These are phyloP conservation scores for Vitis labrusca DNA, from an alignment of 164 flowering plant genomes.

Conservation along the genomic window DNA sequence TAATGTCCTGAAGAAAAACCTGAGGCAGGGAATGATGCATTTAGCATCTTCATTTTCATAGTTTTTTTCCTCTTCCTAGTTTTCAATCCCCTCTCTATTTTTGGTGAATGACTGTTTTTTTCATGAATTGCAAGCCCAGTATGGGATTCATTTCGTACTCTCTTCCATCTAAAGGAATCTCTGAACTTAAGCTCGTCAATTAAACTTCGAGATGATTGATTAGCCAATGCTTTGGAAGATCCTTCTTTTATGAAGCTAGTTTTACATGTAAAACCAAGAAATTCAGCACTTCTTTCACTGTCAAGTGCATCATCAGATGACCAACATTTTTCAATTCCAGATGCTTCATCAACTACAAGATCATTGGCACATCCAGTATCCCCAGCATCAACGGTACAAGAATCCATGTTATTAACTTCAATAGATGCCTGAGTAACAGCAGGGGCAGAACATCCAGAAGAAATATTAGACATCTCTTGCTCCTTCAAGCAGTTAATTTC, in stretches of 20 bases:
- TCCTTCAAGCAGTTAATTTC: conserved; percentile 35
- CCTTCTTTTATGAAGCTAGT: conserved; percentile 11
- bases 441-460: conserved; percentile 61
- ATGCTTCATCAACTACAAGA: conserved; percentile 53
- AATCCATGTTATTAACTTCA: conserved; percentile 37
- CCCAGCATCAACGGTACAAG: conserved; percentile 36
- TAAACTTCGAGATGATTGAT: conserved; percentile 25
- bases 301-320: conserved; percentile 52
- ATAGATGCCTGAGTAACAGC: conserved; percentile 50
- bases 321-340: conserved; percentile 49
- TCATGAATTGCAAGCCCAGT: conserved; percentile 12
- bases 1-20: conserved; percentile 17
- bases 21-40: conserved; percentile 23
- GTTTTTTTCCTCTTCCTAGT: conserved; percentile 31
- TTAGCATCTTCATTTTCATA: conserved; percentile 39
- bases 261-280: conserved; percentile 20
- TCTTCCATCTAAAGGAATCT: conserved; percentile 39
- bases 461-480: conserved; percentile 52
- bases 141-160: conserved; percentile 19
- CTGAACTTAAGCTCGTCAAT: conserved; percentile 37
- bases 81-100: conserved; percentile 17
- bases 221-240: conserved; percentile 17
- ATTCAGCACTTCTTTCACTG: conserved; percentile 38
- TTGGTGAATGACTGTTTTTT: conserved; percentile 13
- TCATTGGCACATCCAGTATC: conserved; percentile 19